phyloP scores from a whole-genome alignment of 2,329 filamentous ascomycete species.

The Cladosporium sp. region DNA sequence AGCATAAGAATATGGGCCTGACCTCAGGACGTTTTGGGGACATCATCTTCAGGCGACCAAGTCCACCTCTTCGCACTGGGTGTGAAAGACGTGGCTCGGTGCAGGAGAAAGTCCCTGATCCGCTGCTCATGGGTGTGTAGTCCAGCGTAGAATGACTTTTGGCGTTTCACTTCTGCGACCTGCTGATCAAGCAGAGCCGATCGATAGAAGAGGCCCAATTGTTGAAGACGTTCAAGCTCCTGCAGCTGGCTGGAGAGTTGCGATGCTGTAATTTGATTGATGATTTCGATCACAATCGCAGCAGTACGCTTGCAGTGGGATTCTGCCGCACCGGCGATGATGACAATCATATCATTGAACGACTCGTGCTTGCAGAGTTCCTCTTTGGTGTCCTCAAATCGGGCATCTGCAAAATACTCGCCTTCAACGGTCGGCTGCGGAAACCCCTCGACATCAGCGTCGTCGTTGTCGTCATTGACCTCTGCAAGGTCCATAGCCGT shows the following conservation, averaged over 20 bases:
- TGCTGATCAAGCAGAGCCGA: not conserved
- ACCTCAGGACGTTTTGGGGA: slow-evolving; percentile 20
- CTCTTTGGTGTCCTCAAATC: slow-evolving; percentile 27
- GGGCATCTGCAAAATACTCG: slow-evolving; percentile 13
- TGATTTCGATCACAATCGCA: not conserved
- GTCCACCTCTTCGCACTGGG: slow-evolving; percentile 17
- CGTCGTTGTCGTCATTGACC: slow-evolving; percentile 19
- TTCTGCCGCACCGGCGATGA: slow-evolving; percentile 16
- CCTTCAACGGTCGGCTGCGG: slow-evolving; percentile 2
- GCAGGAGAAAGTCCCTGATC: slow-evolving; percentile 26
- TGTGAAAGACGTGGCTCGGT: slow-evolving; percentile 19
- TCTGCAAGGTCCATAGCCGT: slow-evolving; percentile 29
- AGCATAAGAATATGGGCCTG: not conserved
- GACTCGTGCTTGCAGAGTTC: slow-evolving; percentile 23
- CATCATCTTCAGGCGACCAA: slow-evolving; percentile 25
- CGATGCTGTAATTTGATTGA: not conserved
- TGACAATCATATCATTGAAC: slow-evolving; percentile 28
- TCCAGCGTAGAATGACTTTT: not conserved
- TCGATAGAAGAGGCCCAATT: not conserved
- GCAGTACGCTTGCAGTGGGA: slow-evolving; percentile 10
- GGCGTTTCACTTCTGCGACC: not conserved
- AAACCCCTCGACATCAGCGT: not conserved
- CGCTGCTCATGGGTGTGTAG: slow-evolving; percentile 22
- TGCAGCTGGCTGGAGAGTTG: not conserved
- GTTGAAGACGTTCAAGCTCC: not conserved